Evolutionary conservation across 2,329 filamentous ascomycete genomes (phyloP).

Genomic region (Didymella glomerata): DNA sequence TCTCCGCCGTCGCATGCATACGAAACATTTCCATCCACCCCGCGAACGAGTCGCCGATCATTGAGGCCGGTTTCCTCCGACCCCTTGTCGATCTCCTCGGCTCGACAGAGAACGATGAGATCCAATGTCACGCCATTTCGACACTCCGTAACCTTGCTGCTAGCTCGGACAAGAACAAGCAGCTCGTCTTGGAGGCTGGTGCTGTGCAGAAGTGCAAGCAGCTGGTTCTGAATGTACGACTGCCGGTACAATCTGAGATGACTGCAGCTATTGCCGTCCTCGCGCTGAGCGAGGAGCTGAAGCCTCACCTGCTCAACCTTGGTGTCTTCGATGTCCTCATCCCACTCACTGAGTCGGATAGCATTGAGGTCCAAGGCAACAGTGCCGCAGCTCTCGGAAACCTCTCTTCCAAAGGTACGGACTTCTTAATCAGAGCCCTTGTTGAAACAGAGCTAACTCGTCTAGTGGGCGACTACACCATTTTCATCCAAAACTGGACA

Average conservation of each 20-base stretch:
- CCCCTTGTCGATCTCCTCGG: conserved; percentile 93
- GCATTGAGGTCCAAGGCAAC: conserved; percentile 98
- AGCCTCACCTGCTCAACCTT: conserved; percentile 86
- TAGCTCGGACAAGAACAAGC: conserved; percentile 97
- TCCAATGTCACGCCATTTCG: conserved; percentile 98
- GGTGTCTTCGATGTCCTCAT: conserved; percentile 97
- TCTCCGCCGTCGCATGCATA: conserved; percentile 97
- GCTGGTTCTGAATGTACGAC: conserved; percentile 87
- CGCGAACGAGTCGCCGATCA: conserved; percentile 96
- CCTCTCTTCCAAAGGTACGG: conserved; percentile 90
- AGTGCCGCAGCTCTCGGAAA: conserved; percentile 96
- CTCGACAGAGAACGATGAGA: conserved; percentile 97
- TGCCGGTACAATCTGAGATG: conserved; percentile 98
- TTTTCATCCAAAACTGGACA: conserved; percentile 93
- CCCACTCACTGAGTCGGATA: conserved; percentile 90
- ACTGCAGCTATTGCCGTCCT: conserved; percentile 98
- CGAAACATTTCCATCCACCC: conserved; percentile 99
- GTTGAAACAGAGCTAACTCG: conserved; percentile 36
- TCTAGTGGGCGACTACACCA: conserved; percentile 91
- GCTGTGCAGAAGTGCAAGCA: conserved; percentile 99
- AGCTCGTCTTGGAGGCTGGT: conserved; percentile 93
- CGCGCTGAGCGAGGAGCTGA: conserved; percentile 93
- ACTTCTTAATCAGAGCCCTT: neutral
- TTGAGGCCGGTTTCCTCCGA: conserved; percentile 94
- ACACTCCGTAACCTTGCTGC: conserved; percentile 94